Base-by-base conservation (phyloP, 345 rosid genomes). In the Bruguiera sexangula region DNA sequence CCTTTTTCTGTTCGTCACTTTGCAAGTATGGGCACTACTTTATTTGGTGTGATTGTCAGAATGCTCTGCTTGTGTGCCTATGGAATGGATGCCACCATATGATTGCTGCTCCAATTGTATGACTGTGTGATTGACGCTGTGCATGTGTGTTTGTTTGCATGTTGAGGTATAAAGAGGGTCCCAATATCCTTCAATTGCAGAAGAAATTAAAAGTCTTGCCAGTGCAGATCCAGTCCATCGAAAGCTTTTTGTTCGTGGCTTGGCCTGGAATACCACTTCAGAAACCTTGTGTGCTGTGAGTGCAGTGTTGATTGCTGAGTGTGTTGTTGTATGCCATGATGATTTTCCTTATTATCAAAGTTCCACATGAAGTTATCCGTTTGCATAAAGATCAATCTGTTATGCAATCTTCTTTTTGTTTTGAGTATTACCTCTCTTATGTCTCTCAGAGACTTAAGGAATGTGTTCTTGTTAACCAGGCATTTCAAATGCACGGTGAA, bases 231-330 rank as follows among this genome's bases (percentile, higher is more conserved):
- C 90, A 43, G 89, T 80, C 55, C 90, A 84, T 65, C 86, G 93
- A 83, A 88, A 88, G 89, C 93, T 88, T 83, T 88, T 88, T 83
- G 89, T 88, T 65, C 90, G 93, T 80, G 93, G 93, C 86, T 80
- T 88, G 77, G 88, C 90, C 78, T 86, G 90, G 93, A 86, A 86
- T 80, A 88, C 93, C 69, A 75, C 87, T 69, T 84, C 93, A 65
- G 93, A 84, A 78, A 80, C 87, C 64, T 83, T 88, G 89, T 86
- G 90, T 86, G 87, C 82, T 86, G 93, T 88, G 90, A 88, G 93
- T 88, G 90, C 78, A 76, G 81, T 78, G 78, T 76, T 71, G 80
- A 71, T 83, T 80, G 79, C 74, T 69, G 86, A 63, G 82, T 85
- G 89, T 81, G 79, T 70, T 77, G 34, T 74, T 71, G 73, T 68